Conservation (phyloP, 2,329 filamentous ascomycete species). For the Penicillium sp. region DNA sequence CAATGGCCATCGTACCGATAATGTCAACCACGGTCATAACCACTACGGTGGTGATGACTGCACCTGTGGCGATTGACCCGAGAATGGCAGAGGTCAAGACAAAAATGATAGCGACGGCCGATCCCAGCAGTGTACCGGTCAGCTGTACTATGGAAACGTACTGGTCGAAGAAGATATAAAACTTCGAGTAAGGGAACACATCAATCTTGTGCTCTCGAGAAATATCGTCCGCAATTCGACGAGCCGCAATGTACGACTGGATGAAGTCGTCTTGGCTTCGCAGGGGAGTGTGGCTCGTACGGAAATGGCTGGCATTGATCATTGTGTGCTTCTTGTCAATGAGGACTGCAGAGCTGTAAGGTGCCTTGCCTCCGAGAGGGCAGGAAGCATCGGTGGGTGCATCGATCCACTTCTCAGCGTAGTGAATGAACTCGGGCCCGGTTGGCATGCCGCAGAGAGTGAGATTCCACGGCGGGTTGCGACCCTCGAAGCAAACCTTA, state of each 20-base stretch:
- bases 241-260: slow-evolving; percentile 82
- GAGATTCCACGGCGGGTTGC: slow-evolving; percentile 84
- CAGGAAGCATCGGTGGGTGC: slow-evolving; percentile 83
- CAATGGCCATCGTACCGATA: slow-evolving; percentile 90
- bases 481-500: slow-evolving; percentile 77
- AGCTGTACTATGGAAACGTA: slow-evolving; percentile 84
- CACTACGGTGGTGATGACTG: slow-evolving; percentile 84
- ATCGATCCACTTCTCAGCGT: slow-evolving; percentile 80
- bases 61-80: slow-evolving; percentile 80
- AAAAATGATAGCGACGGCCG: slow-evolving; percentile 85
- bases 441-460: slow-evolving; percentile 91
- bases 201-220: slow-evolving; percentile 73
- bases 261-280: slow-evolving; percentile 93
- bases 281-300: slow-evolving; percentile 85
- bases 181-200: slow-evolving; percentile 95
- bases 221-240: slow-evolving; percentile 82
- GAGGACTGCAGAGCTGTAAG: slow-evolving; percentile 84
- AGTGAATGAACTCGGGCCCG: slow-evolving; percentile 86
- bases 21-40: slow-evolving; percentile 94
- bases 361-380: slow-evolving; percentile 84
- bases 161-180: slow-evolving; percentile 99
- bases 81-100: slow-evolving; percentile 78
- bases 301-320: slow-evolving; percentile 86
- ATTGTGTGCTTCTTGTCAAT: slow-evolving; percentile 70
- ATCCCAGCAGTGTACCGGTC: slow-evolving; percentile 78